Conservation (phyloP, 2,329 filamentous ascomycete genomes). For the Hortaea sp. region DNA sequence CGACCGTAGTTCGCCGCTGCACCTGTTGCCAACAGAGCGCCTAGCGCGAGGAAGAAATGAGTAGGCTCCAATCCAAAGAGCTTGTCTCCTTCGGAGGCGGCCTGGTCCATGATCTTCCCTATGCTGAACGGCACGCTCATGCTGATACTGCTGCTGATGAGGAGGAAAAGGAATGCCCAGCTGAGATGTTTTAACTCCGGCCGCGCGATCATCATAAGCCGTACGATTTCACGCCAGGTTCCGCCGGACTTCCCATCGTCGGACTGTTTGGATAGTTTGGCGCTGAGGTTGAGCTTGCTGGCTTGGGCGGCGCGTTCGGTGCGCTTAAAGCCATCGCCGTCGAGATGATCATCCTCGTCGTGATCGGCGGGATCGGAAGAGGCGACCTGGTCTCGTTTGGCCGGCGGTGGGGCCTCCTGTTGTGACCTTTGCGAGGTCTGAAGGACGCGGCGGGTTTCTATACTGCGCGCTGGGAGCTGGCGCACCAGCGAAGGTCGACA, state of each 20-base stretch:
- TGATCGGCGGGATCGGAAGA: constrained; percentile 1
- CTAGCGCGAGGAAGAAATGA: constrained; percentile 82
- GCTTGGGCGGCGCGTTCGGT: constrained; percentile 81
- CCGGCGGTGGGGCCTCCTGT: constrained; percentile 6
- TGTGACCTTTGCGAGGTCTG: constrained; percentile 10
- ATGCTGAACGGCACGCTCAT: constrained; percentile 97
- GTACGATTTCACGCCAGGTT: constrained; percentile 67
- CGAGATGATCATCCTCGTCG: constrained; percentile 40
- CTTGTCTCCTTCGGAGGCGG: constrained; percentile 61
- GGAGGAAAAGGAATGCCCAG: constrained; percentile 73
- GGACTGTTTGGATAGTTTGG: constrained; percentile 77
- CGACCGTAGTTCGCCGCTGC: constrained; percentile 87
- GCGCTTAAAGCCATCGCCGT: constrained; percentile 48
- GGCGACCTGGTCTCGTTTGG: constrained; percentile 6
- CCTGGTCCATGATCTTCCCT: constrained; percentile 86
- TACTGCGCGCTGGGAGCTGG: background rate
- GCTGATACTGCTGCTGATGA: constrained; percentile 84
- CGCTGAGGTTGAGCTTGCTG: constrained; percentile 79
- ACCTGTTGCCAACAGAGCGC: constrained; percentile 62
- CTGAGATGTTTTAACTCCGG: constrained; percentile 72
- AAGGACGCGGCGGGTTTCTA: constrained; percentile 8
- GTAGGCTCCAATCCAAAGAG: constrained; percentile 76
- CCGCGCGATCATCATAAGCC: constrained; percentile 77
- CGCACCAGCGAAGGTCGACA: no score
- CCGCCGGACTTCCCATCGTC: constrained; percentile 38